Percentiles rank a stretch among this genome's conserved stretches.
phyloP scores from a whole-genome alignment of 2,329 filamentous ascomycete species.

The Clonostachys solani region DNA sequence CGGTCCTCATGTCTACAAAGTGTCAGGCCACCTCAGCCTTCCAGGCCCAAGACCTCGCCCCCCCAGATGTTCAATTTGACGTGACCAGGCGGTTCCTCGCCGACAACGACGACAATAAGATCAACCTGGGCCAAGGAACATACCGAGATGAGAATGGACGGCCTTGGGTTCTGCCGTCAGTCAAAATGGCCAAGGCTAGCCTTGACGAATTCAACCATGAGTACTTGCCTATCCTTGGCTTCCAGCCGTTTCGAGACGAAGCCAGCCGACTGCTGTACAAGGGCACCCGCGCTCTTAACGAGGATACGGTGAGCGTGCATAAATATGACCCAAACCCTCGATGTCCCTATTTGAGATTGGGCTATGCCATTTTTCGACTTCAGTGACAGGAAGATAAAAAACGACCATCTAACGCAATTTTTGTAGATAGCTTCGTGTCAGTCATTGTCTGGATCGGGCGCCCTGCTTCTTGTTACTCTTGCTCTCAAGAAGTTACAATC shows the following conservation, averaged over 20 bases:
- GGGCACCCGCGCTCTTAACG: conserved; percentile 13
- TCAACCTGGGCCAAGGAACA: conserved; percentile 30
- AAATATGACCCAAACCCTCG: not conserved
- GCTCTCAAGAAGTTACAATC: conserved; percentile 19
- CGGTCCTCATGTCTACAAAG: too few relatives aligned
- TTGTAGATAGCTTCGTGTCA: conserved; percentile 26
- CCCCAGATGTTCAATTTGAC: conserved; percentile 25
- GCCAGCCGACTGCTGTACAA: conserved; percentile 23
- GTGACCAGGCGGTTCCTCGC: conserved; percentile 22
- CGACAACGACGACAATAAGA: conserved; percentile 22
- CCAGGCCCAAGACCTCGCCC: conserved; percentile 13
- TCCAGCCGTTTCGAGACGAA: conserved; percentile 21
- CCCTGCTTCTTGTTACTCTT: conserved; percentile 26
- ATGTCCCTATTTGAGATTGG: not conserved
- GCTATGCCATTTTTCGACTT: not conserved
- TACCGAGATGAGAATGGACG: conserved; percentile 30
- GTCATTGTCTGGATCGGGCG: conserved; percentile 33
- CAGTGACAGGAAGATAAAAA: too few relatives aligned
- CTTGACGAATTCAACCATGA: conserved; percentile 19
- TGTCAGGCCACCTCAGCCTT: conserved; percentile 11
- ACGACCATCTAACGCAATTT: too few relatives aligned
- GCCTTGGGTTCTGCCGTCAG: conserved; percentile 31
- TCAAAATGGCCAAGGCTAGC: conserved; percentile 15
- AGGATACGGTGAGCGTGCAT: conserved; percentile 17
- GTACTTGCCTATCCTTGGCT: conserved; percentile 28